These are phyloP conservation scores for Pleurotus djamor DNA, from an alignment of 768 basidiomycete species.

Conservation along the genomic window DNA sequence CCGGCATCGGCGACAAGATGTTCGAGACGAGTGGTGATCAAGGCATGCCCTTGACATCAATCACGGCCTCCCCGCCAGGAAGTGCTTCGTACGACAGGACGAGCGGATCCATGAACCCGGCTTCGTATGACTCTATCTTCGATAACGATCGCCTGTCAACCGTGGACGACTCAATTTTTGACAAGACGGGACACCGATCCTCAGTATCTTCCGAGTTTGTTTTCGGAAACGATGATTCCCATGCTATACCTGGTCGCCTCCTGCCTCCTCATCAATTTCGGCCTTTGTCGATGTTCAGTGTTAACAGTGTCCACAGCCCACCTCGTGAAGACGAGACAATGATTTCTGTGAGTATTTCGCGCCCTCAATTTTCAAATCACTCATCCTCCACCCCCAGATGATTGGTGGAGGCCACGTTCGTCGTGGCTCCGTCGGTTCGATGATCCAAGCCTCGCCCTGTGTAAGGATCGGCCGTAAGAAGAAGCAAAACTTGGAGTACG, in stretches of 20 bases:
- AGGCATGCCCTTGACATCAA: conserved; percentile 55
- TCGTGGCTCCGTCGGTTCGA: conserved; percentile 62
- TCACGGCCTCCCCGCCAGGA: conserved; percentile 64
- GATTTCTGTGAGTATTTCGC: conserved; percentile 56
- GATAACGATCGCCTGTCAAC: conserved; percentile 44
- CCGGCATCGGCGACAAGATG: conserved; percentile 87
- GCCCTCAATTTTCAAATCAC: not conserved
- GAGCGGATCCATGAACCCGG: conserved; percentile 25
- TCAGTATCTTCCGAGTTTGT: conserved; percentile 58
- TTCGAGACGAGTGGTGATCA: conserved; percentile 56
- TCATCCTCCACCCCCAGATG: conserved; percentile 46
- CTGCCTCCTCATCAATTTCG: conserved; percentile 54
- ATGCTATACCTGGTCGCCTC: conserved; percentile 27
- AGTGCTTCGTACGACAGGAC: conserved; percentile 25
- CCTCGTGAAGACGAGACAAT: conserved; percentile 76
- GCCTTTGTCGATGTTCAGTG: conserved; percentile 64
- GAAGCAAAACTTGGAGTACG: conserved; percentile 20
- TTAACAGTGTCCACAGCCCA: conserved; percentile 45
- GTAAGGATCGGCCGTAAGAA: conserved; percentile 53
- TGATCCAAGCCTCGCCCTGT: conserved; percentile 71
- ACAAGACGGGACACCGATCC: conserved; percentile 52
- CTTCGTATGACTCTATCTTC: conserved; percentile 67
- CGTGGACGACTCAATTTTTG: conserved; percentile 56
- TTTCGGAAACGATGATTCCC: conserved; percentile 51
- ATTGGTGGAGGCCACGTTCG: conserved; percentile 75